Evolutionary conservation across 495 filamentous ascomycete genomes (phyloP), one percentile per base, ranked within the genome.

Genomic region (Parathielavia appendiculata): DNA sequence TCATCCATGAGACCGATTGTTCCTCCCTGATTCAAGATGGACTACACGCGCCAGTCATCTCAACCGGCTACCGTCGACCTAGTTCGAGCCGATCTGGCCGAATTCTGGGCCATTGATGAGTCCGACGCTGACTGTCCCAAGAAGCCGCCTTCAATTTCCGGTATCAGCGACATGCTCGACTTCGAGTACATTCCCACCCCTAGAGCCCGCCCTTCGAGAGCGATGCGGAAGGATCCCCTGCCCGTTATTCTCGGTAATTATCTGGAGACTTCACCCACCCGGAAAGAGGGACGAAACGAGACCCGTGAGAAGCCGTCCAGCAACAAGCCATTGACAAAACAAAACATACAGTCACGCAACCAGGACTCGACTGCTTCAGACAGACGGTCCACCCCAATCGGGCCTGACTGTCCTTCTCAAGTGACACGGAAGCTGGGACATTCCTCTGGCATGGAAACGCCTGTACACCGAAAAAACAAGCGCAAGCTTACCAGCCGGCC

Each of bases 41-140:
- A 54, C 0, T 49, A 50, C 19, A 30, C 35, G 0, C 50, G 57
- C 20, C 13, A 43, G 2, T 61, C 62, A 5, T 54, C 58, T 7
- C 58, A 54, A 14, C 54, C 62, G 12, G 51, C 58, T 12, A 58
- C 54, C 4, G 32, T 54, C 19, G 58, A 51, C 38, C 54, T 58
- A 4, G 19, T 61, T 8, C 49, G 58, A n/a, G 58, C 44, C 14
- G 62, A 61, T 46, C 16, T 64, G 36, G 47, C 51, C 1, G 32
- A 61, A 19, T 6, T 47, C 4, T 61, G 51, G 58, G 4, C 56
- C 16, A 46, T 40, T 9, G 36, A 51, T 26, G 36, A 23, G 4
- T 12, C 17, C 3, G 32, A 50, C 19, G 1, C 14, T 13, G 52
- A 49, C 1, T 32, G 12, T 5, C 56, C 41, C 14, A 32, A 43